phyloP scores from a whole-genome alignment of 108 stramenopile genomes.

The Discostella pseudostelligera region DNA sequence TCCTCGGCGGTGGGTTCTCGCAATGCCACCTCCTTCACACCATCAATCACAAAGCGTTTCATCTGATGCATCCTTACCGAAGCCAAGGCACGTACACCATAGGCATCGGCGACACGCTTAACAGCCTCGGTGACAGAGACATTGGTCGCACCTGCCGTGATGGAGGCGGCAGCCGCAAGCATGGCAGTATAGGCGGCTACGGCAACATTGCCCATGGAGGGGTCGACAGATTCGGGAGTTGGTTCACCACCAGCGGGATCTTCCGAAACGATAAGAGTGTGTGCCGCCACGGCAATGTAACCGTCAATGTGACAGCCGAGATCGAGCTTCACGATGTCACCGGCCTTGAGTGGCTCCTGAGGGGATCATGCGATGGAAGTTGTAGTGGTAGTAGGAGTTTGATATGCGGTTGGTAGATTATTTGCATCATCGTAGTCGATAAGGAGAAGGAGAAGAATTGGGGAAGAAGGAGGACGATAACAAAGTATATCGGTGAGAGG shows the following conservation, averaged over 20 bases:
- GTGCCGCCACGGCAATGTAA: slow-evolving; percentile 96
- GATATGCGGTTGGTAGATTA: too few species aligned
- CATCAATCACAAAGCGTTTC: slow-evolving; percentile 97
- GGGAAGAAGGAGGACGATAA: too few species aligned
- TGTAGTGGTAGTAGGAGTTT: slow-evolving; percentile 62
- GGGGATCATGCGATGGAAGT: slow-evolving; percentile 53
- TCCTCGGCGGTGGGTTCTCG: slow-evolving; percentile 77
- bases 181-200: slow-evolving; percentile 97
- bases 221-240: slow-evolving; percentile 49
- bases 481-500: too few species aligned
- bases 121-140: slow-evolving; percentile 90
- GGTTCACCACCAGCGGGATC: slow-evolving; percentile 4
- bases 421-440: too few species aligned
- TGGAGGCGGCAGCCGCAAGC: slow-evolving; percentile 88
- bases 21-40: slow-evolving; percentile 92
- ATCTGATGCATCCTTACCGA: slow-evolving; percentile 99
- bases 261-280: slow-evolving; percentile 90
- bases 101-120: slow-evolving; percentile 88
- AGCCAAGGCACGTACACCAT: slow-evolving; percentile 91
- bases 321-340: slow-evolving; percentile 99
- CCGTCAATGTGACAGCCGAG: slow-evolving; percentile 99
- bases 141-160: slow-evolving; percentile 91
- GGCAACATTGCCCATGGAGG: slow-evolving; percentile 77
- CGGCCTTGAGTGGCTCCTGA: slow-evolving; percentile 82
- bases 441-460: too few species aligned